phyloP scores from a whole-genome alignment of 2,329 filamentous ascomycete genomes.

The Dactylellina leptospora region DNA sequence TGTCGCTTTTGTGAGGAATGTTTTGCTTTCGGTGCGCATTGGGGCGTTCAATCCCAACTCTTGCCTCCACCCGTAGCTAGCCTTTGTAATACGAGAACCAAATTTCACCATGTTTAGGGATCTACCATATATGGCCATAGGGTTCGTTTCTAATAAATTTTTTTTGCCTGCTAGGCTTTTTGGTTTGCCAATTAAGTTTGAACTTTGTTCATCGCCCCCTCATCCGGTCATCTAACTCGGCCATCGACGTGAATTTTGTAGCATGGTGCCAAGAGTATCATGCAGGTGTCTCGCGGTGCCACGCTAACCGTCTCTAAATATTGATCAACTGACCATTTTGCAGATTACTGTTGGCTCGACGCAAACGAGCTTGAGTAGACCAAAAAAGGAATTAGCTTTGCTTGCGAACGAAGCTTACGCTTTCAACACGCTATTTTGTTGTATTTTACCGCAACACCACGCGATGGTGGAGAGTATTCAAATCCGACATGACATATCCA shows the following conservation, averaged over 20 bases:
- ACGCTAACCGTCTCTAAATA: not conserved
- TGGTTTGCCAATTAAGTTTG: no score
- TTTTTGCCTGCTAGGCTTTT: no score
- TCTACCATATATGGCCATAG: no score
- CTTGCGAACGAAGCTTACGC: not conserved
- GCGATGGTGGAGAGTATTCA: no score
- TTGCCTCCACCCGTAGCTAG: not conserved
- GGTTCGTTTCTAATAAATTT: no score
- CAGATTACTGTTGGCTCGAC: not conserved
- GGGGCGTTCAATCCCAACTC: not conserved
- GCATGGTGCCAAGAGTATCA: not conserved
- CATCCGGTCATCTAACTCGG: not conserved
- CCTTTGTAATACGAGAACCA: no score
- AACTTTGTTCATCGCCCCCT: not conserved
- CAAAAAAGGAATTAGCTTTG: not conserved
- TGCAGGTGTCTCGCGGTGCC: not conserved
- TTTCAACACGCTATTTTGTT: no score
- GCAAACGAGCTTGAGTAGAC: not conserved
- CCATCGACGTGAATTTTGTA: not conserved
- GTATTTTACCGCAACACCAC: no score
- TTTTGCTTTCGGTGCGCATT: not conserved
- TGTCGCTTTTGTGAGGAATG: not conserved
- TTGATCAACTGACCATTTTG: constrained; percentile 8
- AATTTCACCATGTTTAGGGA: no score
- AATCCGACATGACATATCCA: no score